phyloP scores from a whole-genome alignment of 768 basidiomycete species.

The Serendipita indica region DNA sequence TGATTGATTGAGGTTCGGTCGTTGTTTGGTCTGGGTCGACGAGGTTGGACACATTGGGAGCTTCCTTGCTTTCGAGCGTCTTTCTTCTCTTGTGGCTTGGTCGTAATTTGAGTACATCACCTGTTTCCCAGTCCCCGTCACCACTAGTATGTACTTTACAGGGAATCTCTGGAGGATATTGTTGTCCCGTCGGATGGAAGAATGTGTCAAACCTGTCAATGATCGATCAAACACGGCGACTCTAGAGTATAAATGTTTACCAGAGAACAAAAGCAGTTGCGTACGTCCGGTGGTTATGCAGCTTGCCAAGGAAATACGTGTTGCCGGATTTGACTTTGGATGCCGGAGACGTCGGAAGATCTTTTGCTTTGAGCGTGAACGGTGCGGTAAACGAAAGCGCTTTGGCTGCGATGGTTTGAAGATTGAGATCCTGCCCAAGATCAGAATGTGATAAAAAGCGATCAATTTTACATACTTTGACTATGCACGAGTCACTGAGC shows the following conservation, averaged over 20 bases:
- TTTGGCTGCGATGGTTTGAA: slow-evolving; percentile 44
- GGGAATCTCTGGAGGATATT: slow-evolving; percentile 35
- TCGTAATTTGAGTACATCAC: slow-evolving; percentile 36
- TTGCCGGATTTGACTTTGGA: slow-evolving; percentile 8
- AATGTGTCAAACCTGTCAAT: slow-evolving; percentile 62
- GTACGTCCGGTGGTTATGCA: slow-evolving; percentile 34
- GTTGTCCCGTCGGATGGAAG: slow-evolving; percentile 50
- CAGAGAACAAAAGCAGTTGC: slow-evolving; percentile 74
- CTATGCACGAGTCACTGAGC: slow-evolving; percentile 41
- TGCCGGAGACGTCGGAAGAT: slow-evolving; percentile 3
- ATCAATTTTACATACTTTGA: slow-evolving; percentile 41
- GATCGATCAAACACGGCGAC: background rate
- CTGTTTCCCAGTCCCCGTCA: slow-evolving; percentile 21
- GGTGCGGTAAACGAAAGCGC: slow-evolving; percentile 69
- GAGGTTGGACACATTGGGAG: background rate
- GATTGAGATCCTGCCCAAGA: slow-evolving; percentile 51
- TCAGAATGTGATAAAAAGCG: background rate
- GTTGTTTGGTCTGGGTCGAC: background rate
- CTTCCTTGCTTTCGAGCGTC: slow-evolving; percentile 28
- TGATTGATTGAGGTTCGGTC: background rate
- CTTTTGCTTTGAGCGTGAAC: slow-evolving; percentile 55
- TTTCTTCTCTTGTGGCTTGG: slow-evolving; percentile 37
- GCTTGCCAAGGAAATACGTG: background rate
- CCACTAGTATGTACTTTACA: background rate
- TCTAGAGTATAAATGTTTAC: slow-evolving; percentile 11